These are phyloP conservation scores for Colletotrichum sp. DNA, from an alignment of 2,329 filamentous ascomycete genomes.

Conservation along the genomic window DNA sequence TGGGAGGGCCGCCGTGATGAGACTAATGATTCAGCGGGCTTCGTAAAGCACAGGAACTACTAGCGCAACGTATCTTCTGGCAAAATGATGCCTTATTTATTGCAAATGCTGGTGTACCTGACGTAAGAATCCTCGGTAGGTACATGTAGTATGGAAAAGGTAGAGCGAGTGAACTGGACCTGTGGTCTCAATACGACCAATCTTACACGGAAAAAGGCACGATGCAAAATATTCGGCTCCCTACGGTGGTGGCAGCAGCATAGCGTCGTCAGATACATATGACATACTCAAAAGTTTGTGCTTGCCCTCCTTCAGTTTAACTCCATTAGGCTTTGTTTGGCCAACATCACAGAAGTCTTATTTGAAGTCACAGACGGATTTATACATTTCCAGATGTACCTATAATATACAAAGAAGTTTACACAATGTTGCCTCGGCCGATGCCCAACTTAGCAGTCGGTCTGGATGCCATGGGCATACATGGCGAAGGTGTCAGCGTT, in stretches of 20 bases:
- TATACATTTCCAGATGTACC: background rate
- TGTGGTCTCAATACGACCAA: accelerated
- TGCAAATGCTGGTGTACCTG: no score
- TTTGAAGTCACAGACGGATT: background rate
- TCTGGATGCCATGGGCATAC: slow-evolving; percentile 16
- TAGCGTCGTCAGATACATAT: accelerated
- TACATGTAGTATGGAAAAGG: background rate
- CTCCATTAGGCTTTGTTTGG: background rate
- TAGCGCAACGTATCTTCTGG: no score
- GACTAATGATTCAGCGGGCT: no score
- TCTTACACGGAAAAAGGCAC: background rate
- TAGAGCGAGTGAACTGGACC: background rate
- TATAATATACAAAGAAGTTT: background rate
- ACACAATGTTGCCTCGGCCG: background rate
- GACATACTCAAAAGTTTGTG: accelerated
- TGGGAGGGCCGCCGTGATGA: no score
- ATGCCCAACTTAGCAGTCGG: background rate
- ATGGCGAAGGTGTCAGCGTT: slow-evolving; percentile 22
- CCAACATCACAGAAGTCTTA: accelerated
- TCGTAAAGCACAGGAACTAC: no score
- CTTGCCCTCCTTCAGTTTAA: background rate
- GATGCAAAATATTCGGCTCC: background rate
- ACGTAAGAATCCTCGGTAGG: accelerated
- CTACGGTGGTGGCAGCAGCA: background rate
- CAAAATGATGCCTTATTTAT: no score